phyloP scores from a whole-genome alignment of 805 yeast genomes.

The Pichia thaimueangensis region DNA sequence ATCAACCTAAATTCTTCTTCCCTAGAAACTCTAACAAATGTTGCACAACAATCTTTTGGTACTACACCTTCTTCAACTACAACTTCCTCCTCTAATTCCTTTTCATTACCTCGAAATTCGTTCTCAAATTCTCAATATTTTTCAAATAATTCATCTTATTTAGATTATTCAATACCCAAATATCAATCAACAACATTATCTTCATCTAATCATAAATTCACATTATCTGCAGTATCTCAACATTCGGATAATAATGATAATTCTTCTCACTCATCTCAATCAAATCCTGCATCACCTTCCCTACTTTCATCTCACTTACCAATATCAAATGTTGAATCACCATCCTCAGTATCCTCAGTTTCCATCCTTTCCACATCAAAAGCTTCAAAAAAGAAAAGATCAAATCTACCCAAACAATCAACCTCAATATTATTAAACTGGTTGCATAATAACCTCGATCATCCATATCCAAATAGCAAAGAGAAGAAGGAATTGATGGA shows the following conservation, averaged over 20 bases:
- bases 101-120: background rate
- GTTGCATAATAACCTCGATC: constrained; percentile 50
- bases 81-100: too few species aligned
- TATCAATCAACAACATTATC: background rate
- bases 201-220: background rate
- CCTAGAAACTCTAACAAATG: constrained; percentile 10
- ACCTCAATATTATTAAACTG: constrained; percentile 46
- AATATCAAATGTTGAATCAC: background rate
- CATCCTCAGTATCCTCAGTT: background rate
- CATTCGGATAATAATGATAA: constrained; percentile 1
- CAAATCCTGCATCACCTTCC: background rate
- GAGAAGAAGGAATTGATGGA: constrained; percentile 49
- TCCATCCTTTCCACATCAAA: background rate
- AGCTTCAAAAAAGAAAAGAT: constrained; percentile 32
- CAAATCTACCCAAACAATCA: constrained; percentile 55
- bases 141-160: background rate
- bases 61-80: too few species aligned
- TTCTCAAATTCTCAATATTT: constrained; percentile 4
- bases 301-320: background rate
- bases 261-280: background rate
- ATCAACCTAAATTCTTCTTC: background rate
- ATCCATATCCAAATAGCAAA: constrained; percentile 54
- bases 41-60: constrained; percentile 14
- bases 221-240: background rate
- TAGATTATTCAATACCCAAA: constrained; percentile 6